phyloP scores from a whole-genome alignment of 352 stramenopile genomes.

The Pythium chondricola region DNA sequence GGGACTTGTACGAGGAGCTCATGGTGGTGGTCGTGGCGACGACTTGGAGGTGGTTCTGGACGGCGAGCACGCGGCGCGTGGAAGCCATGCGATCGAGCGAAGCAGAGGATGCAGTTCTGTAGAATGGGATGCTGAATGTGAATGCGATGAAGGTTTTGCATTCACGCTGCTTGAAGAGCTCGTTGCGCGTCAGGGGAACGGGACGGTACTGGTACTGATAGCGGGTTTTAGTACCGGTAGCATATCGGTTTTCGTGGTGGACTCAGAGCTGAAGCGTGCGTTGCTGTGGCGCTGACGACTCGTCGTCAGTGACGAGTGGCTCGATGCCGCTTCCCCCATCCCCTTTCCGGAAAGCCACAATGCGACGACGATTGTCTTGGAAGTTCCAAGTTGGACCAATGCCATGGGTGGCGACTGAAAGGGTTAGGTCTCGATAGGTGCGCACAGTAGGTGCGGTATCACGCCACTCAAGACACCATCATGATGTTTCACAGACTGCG shows the following conservation, averaged over 20 bases:
- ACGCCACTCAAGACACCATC: background rate
- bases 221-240: no score
- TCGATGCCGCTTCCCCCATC: background rate
- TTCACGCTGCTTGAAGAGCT: constrained; percentile 4
- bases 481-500: no score
- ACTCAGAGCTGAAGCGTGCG: no score
- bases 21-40: background rate
- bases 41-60: constrained; percentile 27
- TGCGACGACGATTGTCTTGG: background rate
- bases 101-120: background rate
- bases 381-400: background rate
- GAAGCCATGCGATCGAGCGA: constrained; percentile 5
- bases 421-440: no score
- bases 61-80: constrained; percentile 19
- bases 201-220: no score
- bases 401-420: no score
- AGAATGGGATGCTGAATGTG: background rate
- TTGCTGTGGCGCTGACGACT: background rate
- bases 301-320: constrained; percentile 4
- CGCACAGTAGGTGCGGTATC: no score
- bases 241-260: no score
- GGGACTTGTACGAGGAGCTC: constrained; percentile 35
- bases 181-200: no score
- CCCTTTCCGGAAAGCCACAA: background rate
- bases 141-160: constrained; percentile 6